Evolutionary conservation across 768 basidiomycete species (phyloP), one percentile per base, ranked within the genome.

Genomic region (Chalciporus piperatus): DNA sequence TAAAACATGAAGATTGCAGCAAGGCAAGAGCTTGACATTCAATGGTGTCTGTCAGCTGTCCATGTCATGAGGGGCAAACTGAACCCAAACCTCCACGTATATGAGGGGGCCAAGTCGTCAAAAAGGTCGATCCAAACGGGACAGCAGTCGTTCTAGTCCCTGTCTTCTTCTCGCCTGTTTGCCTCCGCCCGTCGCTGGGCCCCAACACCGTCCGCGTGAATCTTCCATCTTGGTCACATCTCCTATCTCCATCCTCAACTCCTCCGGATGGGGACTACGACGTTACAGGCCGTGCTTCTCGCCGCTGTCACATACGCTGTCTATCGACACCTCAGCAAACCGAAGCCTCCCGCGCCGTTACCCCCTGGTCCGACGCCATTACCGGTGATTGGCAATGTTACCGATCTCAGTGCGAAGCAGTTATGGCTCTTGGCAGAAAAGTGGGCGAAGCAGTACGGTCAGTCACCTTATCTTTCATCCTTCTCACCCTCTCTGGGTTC

Each of bases 281-380:
- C 46, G 46, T 40, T 60, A 50, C 52, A 51, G 51, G 57, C 57
- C 37, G 59, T 57, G 47, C 47, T 64, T 58, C 59, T 70, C 48
- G 47, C 46, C 23, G 38, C 43, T 5, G 41, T 64, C 40, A 49
- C 45, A 32, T 62, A 57, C 44, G 20, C 47, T 2, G 49, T 64
- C 46, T 67, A 59, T 16, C 56, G 55, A 45, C 56, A 42, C 12
- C 22, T 57, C 41, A 41, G 51, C 10, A 55, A 23, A 45, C 50
- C 52, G 38, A 59, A 50, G 45, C 45, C 19, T 56, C 70, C 68
- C 55, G 67, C 68, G 37, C 72, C 76, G 47, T 67, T 80, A 25
- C 86, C 86, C 33, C 85, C 87, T 51, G 87, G 87, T 20, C 87
- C 87, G 49, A 79, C 74, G 55, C 83, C 84, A 0, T 64, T 85